Evolutionary conservation across 2,329 filamentous ascomycete species (phyloP).

Genomic region (Trichoderma afroharzianum): DNA sequence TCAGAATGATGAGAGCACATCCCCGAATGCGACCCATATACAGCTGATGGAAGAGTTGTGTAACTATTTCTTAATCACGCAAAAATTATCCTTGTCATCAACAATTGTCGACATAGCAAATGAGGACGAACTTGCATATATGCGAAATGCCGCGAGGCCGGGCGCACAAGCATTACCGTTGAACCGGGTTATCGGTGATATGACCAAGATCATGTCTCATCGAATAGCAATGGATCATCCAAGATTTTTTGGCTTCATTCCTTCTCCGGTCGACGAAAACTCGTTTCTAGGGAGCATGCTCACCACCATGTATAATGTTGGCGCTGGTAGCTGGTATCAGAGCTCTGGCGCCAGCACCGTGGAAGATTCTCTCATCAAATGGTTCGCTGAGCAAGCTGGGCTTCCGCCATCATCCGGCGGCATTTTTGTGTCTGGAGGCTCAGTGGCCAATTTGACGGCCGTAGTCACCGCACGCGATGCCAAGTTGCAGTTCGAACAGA

Average conservation of each 20-base stretch:
- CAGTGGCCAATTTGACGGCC: slow-evolving; percentile 27
- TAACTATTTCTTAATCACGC: neutral
- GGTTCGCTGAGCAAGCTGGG: slow-evolving; percentile 21
- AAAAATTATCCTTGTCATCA: neutral
- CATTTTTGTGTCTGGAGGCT: slow-evolving; percentile 26
- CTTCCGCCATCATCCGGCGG: slow-evolving; percentile 22
- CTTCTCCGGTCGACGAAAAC: slow-evolving; percentile 22
- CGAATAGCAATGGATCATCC: slow-evolving; percentile 19
- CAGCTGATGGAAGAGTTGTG: neutral
- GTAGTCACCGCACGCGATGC: slow-evolving; percentile 24
- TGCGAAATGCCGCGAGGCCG: neutral
- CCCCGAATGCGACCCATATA: neutral
- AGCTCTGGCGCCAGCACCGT: slow-evolving; percentile 24
- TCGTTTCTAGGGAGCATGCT: slow-evolving; percentile 26
- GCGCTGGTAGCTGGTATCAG: slow-evolving; percentile 23
- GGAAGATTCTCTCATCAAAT: slow-evolving; percentile 26
- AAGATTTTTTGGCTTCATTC: slow-evolving; percentile 24
- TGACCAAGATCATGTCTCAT: slow-evolving; percentile 12
- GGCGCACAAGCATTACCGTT: neutral
- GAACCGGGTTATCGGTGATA: slow-evolving; percentile 4
- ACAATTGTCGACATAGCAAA: neutral
- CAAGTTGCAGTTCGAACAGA: slow-evolving; percentile 12
- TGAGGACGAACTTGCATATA: neutral
- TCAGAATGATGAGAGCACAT: neutral
- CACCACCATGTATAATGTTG: slow-evolving; percentile 23